Evolutionary conservation across 306 rosid genomes (phyloP).

Genomic region (Biancaea sappan): DNA sequence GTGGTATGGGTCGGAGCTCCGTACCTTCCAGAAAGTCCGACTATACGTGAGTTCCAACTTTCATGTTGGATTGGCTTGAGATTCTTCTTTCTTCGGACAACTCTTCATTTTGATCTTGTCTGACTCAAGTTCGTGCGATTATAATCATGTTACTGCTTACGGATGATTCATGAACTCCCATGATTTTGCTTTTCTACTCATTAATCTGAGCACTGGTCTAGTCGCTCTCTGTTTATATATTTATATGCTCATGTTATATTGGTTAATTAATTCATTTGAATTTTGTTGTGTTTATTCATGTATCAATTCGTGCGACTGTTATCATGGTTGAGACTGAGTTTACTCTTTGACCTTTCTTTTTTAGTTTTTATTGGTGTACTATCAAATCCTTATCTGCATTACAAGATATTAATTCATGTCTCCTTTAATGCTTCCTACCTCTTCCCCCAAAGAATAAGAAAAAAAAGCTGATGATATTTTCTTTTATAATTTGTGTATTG

Average conservation of each 20-base stretch:
- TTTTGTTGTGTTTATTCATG: not conserved
- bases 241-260: not conserved
- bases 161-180: not conserved
- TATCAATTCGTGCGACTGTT: not conserved
- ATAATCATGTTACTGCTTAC: not conserved
- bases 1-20: conserved; percentile 91
- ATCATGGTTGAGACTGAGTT: not conserved
- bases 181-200: not conserved
- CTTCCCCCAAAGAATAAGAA: not conserved
- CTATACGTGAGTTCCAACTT: conserved; percentile 67
- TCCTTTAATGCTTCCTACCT: not conserved
- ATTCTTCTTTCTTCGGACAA: too few species aligned
- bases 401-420: not conserved
- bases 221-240: not conserved
- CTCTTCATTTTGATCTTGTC: not conserved
- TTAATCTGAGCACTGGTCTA: not conserved
- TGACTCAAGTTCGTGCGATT: not conserved
- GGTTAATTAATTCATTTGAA: not conserved
- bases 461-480: not conserved
- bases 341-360: not conserved
- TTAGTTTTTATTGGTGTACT: not conserved
- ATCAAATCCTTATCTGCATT: not conserved
- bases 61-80: too few species aligned
- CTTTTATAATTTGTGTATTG: too few species aligned
- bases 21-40: conserved; percentile 63